phyloP scores from a whole-genome alignment of 116 monocot genomes.

The Iris pallida region DNA sequence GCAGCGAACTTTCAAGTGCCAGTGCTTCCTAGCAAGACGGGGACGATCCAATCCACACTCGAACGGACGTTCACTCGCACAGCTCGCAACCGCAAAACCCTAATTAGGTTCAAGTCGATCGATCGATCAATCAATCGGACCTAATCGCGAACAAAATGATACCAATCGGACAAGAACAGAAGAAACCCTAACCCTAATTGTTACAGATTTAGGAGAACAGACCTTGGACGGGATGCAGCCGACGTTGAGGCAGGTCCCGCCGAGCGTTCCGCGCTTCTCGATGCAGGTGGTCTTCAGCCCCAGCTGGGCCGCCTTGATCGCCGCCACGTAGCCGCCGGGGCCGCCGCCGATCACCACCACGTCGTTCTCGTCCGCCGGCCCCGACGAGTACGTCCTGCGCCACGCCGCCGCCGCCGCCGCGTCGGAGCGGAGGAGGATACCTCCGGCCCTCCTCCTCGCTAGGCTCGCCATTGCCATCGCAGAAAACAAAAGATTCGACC shows the following conservation, averaged over 20 bases:
- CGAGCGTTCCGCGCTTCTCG: conserved; percentile 90
- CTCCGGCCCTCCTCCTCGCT: conserved; percentile 46
- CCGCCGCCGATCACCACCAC: conserved; percentile 96
- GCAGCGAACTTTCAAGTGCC: too few species aligned
- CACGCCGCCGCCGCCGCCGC: conserved; percentile 5
- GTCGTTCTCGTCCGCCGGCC: conserved; percentile 73
- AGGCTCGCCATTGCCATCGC: conserved; percentile 71
- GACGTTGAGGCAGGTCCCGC: conserved; percentile 96
- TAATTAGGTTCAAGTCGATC: too few species aligned
- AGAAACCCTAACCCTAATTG: conserved; percentile 11
- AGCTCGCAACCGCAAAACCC: too few species aligned
- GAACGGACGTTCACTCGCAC: too few species aligned
- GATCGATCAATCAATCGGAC: not conserved
- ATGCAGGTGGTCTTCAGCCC: conserved; percentile 99
- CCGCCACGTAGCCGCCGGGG: conserved; percentile 93
- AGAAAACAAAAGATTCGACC: too few species aligned
- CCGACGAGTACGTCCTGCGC: conserved; percentile 49
- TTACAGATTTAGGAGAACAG: too few species aligned
- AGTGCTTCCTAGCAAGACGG: not conserved
- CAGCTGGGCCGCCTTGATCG: conserved; percentile 97
- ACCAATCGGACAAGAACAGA: not conserved
- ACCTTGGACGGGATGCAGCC: conserved; percentile 99
- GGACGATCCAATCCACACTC: not conserved
- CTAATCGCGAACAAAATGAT: not conserved
- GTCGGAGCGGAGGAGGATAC: conserved; percentile 11